A percentile compares a stretch with the other conserved stretches of the same genome.
phyloP scores from a whole-genome alignment of 2,329 filamentous ascomycete genomes.

The Mycosphaerelloides madeirae region DNA sequence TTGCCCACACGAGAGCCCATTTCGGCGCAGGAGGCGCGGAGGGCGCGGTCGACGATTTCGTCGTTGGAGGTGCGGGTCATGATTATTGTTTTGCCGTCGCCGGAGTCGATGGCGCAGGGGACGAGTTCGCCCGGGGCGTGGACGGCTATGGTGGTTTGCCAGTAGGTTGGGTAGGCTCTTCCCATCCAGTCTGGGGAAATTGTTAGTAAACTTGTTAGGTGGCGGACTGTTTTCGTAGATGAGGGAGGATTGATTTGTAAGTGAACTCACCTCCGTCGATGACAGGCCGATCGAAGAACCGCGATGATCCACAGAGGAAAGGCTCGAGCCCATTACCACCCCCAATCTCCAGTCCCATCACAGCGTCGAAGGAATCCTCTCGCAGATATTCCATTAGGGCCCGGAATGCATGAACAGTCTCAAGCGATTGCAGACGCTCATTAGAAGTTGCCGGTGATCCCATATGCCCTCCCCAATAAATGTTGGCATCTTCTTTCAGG shows the following conservation, averaged over 20 bases:
- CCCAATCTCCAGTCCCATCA: conserved; percentile 63
- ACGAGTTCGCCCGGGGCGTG: conserved; percentile 39
- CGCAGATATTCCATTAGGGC: conserved; percentile 50
- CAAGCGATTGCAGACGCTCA: conserved; percentile 56
- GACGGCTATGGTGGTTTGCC: conserved; percentile 44
- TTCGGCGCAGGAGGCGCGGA: conserved; percentile 36
- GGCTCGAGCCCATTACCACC: conserved; percentile 60
- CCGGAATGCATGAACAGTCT: conserved; percentile 40
- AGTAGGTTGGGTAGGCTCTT: conserved; percentile 43
- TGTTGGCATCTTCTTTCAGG: conserved; percentile 47
- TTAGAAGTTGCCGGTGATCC: conserved; percentile 58
- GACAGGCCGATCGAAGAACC: conserved; percentile 44
- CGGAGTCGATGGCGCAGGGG: conserved; percentile 44
- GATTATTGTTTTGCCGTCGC: conserved; percentile 42
- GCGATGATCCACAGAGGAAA: conserved; percentile 52
- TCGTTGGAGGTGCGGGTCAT: conserved; percentile 41
- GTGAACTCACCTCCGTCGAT: conserved; percentile 33
- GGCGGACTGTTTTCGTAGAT: too few species aligned
- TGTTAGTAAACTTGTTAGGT: too few species aligned
- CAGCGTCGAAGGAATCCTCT: conserved; percentile 47
- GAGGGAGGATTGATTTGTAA: too few species aligned
- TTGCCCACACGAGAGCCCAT: conserved; percentile 41
- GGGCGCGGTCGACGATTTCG: conserved; percentile 40
- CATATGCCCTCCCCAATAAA: conserved; percentile 55
- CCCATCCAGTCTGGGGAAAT: conserved; percentile 40